These are phyloP conservation scores for Aristolochia fimbriata DNA, from an alignment of 164 flowering plant genomes.

Conservation along the genomic window DNA sequence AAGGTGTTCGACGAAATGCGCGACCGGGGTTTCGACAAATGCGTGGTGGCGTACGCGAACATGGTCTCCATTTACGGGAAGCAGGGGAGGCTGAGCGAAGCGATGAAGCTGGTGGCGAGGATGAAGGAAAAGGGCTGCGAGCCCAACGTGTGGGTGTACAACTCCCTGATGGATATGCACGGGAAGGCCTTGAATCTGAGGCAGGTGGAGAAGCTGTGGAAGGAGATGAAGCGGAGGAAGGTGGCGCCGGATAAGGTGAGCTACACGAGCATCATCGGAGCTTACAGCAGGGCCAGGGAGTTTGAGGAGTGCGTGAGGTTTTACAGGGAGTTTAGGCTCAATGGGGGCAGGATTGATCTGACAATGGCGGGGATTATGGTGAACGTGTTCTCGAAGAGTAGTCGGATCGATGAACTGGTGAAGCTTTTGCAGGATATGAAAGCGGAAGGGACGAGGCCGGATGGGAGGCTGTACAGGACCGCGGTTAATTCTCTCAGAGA, in stretches of 20 bases:
- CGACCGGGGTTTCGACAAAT: slow-evolving; percentile 46
- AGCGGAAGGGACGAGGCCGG: slow-evolving; percentile 40
- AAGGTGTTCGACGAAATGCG: slow-evolving; percentile 48
- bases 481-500: slow-evolving; percentile 64
- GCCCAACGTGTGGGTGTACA: slow-evolving; percentile 83
- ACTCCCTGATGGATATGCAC: slow-evolving; percentile 62
- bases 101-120: slow-evolving; percentile 62
- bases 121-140: slow-evolving; percentile 71
- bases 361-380: slow-evolving; percentile 85
- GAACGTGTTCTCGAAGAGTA: slow-evolving; percentile 52
- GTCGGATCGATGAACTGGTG: slow-evolving; percentile 46
- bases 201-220: slow-evolving; percentile 74
- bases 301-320: slow-evolving; percentile 37
- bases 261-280: slow-evolving; percentile 56
- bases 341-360: slow-evolving; percentile 52
- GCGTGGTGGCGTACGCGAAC: slow-evolving; percentile 79
- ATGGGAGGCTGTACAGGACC: slow-evolving; percentile 53
- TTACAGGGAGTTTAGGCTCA: slow-evolving; percentile 46
- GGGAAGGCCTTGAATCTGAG: slow-evolving; percentile 50
- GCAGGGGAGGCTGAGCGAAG: slow-evolving; percentile 49
- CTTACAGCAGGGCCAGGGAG: slow-evolving; percentile 52
- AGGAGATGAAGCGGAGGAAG: slow-evolving; percentile 67
- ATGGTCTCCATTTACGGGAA: slow-evolving; percentile 73
- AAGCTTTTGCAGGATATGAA: slow-evolving; percentile 64
- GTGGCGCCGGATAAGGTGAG: slow-evolving; percentile 55